Conservation (phyloP, 2,329 filamentous ascomycete genomes). For the Diaporthe longicolla region DNA sequence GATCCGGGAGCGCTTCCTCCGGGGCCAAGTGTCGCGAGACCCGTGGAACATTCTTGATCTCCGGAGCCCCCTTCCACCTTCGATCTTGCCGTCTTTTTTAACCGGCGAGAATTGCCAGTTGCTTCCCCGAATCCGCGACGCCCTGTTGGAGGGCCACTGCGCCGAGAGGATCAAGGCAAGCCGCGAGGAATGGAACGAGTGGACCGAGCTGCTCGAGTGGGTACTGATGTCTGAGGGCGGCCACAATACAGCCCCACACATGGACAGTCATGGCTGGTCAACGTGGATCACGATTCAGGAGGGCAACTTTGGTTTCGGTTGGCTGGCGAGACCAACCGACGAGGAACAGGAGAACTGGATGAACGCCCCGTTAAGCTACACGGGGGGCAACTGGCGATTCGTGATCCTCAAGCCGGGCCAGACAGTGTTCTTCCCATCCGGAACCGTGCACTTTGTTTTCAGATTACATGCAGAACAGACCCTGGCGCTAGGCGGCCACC, state of each 20-base stretch:
- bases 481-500: conserved; percentile 52
- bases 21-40: conserved; percentile 38
- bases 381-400: conserved; percentile 51
- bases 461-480: conserved; percentile 48
- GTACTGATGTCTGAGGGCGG: conserved; percentile 52
- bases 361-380: conserved; percentile 45
- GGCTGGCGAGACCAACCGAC: conserved; percentile 49
- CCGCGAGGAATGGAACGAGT: conserved; percentile 51
- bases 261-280: conserved; percentile 52
- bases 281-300: conserved; percentile 54
- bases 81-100: conserved; percentile 47
- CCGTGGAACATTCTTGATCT: conserved; percentile 51
- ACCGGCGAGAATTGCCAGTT: conserved; percentile 50
- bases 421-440: conserved; percentile 53
- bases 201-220: conserved; percentile 52
- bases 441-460: conserved; percentile 55
- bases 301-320: conserved; percentile 51
- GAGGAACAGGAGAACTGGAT: conserved; percentile 49
- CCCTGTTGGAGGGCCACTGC: conserved; percentile 55
- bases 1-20: conserved; percentile 46
- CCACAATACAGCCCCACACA: conserved; percentile 52
- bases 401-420: conserved; percentile 52
- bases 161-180: conserved; percentile 49
- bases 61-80: conserved; percentile 47
- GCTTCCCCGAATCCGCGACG: conserved; percentile 48